phyloP scores from a whole-genome alignment of 75 land plant genomes.

The Selaginella moellendorffii region DNA sequence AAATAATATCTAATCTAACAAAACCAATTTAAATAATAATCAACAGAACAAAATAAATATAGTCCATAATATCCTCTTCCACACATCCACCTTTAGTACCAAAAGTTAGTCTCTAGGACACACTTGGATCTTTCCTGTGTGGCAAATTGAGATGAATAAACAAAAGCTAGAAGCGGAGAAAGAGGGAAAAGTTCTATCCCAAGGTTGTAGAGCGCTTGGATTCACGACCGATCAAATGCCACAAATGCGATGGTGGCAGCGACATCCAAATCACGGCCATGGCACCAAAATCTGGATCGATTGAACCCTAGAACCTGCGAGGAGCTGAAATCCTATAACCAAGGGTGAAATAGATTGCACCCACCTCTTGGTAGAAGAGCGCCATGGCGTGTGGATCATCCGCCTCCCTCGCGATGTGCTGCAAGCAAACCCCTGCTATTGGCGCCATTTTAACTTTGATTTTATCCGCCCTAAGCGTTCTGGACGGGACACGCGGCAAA shows the following conservation, averaged over 20 bases:
- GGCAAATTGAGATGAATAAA: conserved; percentile 14
- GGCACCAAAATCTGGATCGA: conserved; percentile 47
- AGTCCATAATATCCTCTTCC: conserved; percentile 33
- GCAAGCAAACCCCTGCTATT: background rate
- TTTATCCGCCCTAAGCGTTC: background rate
- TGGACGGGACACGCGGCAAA: background rate
- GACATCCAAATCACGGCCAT: conserved; percentile 50
- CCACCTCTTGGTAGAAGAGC: background rate
- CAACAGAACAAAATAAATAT: conserved; percentile 21
- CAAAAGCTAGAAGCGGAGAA: conserved; percentile 42
- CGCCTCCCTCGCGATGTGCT: background rate
- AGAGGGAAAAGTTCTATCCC: background rate
- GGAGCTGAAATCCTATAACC: background rate
- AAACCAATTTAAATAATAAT: too few relatives aligned
- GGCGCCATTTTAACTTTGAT: background rate
- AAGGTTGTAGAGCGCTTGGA: conserved; percentile 15
- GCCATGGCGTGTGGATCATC: background rate
- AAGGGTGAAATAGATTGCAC: too few relatives aligned
- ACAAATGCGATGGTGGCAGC: conserved; percentile 27
- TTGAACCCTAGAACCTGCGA: conserved; percentile 77
- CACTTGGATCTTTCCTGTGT: conserved; percentile 30
- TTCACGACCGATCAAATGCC: conserved; percentile 53
- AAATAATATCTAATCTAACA: too few relatives aligned
- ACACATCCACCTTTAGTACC: conserved; percentile 48
- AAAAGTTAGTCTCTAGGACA: conserved; percentile 46